Conservation (phyloP, 164 flowering plant genomes). For the Nelumbo lutea region DNA sequence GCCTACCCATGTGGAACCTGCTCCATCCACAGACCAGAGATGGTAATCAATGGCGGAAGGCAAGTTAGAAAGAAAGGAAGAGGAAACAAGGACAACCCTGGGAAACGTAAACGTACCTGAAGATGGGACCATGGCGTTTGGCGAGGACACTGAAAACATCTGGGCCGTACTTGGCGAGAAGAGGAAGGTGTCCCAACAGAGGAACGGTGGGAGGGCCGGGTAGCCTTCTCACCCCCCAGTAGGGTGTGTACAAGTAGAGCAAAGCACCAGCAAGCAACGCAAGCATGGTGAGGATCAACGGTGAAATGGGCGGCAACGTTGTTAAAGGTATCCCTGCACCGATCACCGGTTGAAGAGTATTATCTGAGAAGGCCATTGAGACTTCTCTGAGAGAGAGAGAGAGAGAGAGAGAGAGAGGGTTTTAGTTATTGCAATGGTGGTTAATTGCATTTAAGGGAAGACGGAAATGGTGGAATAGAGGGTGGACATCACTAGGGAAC, state of each 20-base stretch:
- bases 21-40: background rate
- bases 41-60: background rate
- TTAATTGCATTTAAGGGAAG: too few species aligned
- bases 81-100: background rate
- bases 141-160: constrained; percentile 76
- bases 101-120: constrained; percentile 39
- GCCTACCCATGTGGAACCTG: constrained; percentile 98
- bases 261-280: constrained; percentile 32
- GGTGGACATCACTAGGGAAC: too few species aligned
- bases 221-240: constrained; percentile 75
- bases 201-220: constrained; percentile 86
- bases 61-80: background rate
- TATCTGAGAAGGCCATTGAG: constrained; percentile 4
- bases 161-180: constrained; percentile 85
- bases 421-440: background rate
- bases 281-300: constrained; percentile 30
- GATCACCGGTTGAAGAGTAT: constrained; percentile 3
- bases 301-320: constrained; percentile 10
- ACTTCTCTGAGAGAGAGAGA: constrained; percentile 7
- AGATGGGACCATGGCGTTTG: constrained; percentile 78
- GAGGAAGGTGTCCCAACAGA: constrained; percentile 79
- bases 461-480: too few species aligned
- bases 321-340: constrained; percentile 7
- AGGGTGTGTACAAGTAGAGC: constrained; percentile 66
- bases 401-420: background rate